Percentiles rank a stretch among this genome's conserved stretches.
Evolutionary conservation across 1,284 basidiomycete genomes (phyloP).

Genomic region (Lentinula novae-zelandiae): DNA sequence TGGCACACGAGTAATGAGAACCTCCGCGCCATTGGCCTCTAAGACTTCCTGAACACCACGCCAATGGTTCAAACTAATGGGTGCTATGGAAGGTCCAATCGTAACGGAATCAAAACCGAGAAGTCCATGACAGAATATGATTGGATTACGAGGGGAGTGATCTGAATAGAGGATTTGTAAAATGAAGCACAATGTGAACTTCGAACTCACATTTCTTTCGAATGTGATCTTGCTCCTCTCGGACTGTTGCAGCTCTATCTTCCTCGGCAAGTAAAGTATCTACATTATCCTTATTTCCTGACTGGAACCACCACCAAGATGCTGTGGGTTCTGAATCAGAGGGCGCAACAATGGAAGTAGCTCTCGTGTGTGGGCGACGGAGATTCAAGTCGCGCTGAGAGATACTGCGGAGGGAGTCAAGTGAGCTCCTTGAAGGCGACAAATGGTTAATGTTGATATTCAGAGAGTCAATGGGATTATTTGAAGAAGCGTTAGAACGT

Average conservation of each 20-base stretch:
- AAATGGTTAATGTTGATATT: constrained; percentile 36
- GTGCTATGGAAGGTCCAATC: constrained; percentile 69
- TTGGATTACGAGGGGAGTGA: constrained; percentile 46
- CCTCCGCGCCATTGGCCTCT: constrained; percentile 84
- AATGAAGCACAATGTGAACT: constrained; percentile 1
- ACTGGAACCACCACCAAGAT: constrained; percentile 53
- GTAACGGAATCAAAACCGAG: constrained; percentile 83
- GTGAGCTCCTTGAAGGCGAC: constrained; percentile 43
- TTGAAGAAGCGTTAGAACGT: constrained; percentile 16
- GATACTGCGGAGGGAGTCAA: constrained; percentile 62
- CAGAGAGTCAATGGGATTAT: constrained; percentile 18
- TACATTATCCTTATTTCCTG: constrained; percentile 45
- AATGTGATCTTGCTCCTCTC: constrained; percentile 53
- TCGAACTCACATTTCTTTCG: constrained; percentile 63
- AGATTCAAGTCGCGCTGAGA: constrained; percentile 33
- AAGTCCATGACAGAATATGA: constrained; percentile 93
- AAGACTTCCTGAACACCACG: constrained; percentile 90
- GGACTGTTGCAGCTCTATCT: constrained; percentile 50
- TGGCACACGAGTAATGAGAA: constrained; percentile 89
- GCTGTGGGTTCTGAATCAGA: constrained; percentile 18
- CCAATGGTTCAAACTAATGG: constrained; percentile 90
- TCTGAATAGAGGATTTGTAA: constrained; percentile 4
- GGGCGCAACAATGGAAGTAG: constrained; percentile 19
- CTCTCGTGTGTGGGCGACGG: constrained; percentile 23
- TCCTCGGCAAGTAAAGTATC: constrained; percentile 52